Evolutionary conservation across 177 flowering plant species (phyloP), one percentile per base, ranked within the genome.

Genomic region (Vitis hybrid): DNA sequence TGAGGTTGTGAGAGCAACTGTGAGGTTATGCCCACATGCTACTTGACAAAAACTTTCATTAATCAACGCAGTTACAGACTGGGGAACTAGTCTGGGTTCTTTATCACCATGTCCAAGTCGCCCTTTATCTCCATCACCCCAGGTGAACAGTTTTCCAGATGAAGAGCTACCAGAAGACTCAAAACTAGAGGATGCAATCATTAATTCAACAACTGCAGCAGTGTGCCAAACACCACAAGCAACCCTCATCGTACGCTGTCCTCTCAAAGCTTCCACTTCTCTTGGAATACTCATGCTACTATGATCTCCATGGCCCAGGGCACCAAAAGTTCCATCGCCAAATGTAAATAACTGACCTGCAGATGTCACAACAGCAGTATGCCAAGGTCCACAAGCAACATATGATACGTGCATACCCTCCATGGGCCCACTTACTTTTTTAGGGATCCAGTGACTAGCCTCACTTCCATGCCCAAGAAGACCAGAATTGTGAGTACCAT

Each of bases 211-310:
- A 60, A 88, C 77, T 6, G 94, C 92, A 70, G 96, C 93, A 58
- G 93, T 89, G 73, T 92, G 97, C 94, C 94, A 92, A 56, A 85
- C 81, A 64, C 97, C 97, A 81, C 96, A 91, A 29, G 96, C 84
- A 77, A 89, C 90, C 75, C 68, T 81, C 60, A 82, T 60, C 15
- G 89, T 81, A 56, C 83, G 72, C 8, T 79, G 58, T 64, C 96
- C 96, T 64, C 63, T 81, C 69, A 92, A 76, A 56, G 82, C 51
- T 71, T 84, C 87, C 39, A 92, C 93, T 79, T 86, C 91, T 64
- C 88, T 82, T 14, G 96, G 97, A 72, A 73, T 63, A 58, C 39
- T 66, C 53, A 73, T 51, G 70, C 89, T 82, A 59, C 60, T 72
- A 64, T 68, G 82, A 75, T 87, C 84, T 29, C 96, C 97, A 76